phyloP scores from a whole-genome alignment of 2,329 filamentous ascomycete species.

The Colletotrichum noveboracense region DNA sequence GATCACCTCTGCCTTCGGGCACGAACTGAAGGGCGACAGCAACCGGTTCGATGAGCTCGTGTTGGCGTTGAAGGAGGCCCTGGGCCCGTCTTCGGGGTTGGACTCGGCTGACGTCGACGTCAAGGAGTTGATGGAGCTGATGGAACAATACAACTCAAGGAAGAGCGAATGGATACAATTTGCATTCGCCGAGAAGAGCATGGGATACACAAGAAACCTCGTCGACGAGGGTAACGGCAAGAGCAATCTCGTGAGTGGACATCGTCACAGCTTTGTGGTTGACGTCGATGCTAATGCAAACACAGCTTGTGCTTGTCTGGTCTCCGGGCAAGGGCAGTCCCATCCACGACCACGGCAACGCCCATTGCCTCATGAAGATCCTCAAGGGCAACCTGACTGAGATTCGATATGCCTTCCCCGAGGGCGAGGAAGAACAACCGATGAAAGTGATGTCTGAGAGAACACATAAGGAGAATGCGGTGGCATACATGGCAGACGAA shows the following conservation, averaged over 20 bases:
- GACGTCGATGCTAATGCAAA: slow-evolving; percentile 22
- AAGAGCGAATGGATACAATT: slow-evolving; percentile 76
- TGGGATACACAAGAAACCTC: slow-evolving; percentile 84
- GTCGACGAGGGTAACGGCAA: slow-evolving; percentile 89
- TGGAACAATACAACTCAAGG: slow-evolving; percentile 75
- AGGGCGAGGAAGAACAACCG: slow-evolving; percentile 28
- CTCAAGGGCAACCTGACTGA: slow-evolving; percentile 81
- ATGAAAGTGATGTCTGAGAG: slow-evolving; percentile 67
- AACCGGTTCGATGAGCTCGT: slow-evolving; percentile 74
- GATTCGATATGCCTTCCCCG: slow-evolving; percentile 79
- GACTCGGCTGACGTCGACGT: slow-evolving; percentile 84
- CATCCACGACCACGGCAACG: slow-evolving; percentile 88
- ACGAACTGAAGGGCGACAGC: slow-evolving; percentile 15
- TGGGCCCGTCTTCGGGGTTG: slow-evolving; percentile 83
- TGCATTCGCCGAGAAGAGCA: slow-evolving; percentile 72
- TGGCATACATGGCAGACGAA: slow-evolving; percentile 91
- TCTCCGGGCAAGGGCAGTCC: slow-evolving; percentile 81
- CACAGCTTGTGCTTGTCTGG: slow-evolving; percentile 86
- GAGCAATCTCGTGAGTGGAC: slow-evolving; percentile 68
- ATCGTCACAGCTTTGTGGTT: slow-evolving; percentile 30
- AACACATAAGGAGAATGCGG: slow-evolving; percentile 71
- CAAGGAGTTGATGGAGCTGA: slow-evolving; percentile 70
- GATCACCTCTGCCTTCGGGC: slow-evolving; percentile 23
- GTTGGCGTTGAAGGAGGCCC: slow-evolving; percentile 70
- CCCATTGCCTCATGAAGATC: slow-evolving; percentile 93